phyloP scores from a whole-genome alignment of 192 early-diverging fungal species.

The Backusella tarrabulga region DNA sequence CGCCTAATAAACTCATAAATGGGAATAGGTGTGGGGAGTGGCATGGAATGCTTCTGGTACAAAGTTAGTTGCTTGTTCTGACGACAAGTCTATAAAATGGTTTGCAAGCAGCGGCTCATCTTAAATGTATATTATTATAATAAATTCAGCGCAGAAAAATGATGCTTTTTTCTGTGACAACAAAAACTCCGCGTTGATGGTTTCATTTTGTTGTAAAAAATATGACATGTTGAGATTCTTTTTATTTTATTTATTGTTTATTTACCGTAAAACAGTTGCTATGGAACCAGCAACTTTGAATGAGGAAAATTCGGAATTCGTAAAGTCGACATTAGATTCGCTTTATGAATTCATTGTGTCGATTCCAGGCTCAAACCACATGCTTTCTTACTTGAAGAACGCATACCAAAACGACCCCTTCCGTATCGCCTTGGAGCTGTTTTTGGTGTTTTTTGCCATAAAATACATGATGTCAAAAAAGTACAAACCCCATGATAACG shows the following conservation, averaged over 20 bases:
- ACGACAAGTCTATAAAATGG: constrained; percentile 62
- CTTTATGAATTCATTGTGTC: constrained; percentile 38
- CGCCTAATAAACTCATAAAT: too few relatives aligned
- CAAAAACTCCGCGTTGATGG: not conserved
- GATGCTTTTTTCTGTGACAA: too few relatives aligned
- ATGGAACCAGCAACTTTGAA: constrained; percentile 11
- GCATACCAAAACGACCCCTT: constrained; percentile 95
- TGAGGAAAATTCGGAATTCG: constrained; percentile 37
- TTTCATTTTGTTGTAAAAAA: not conserved
- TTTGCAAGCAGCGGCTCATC: constrained; percentile 40
- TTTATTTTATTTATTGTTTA: not conserved
- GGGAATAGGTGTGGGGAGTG: constrained; percentile 73
- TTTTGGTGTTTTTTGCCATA: constrained; percentile 82
- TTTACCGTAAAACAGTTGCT: not conserved
- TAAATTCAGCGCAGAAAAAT: too few relatives aligned
- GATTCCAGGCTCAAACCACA: constrained; percentile 75
- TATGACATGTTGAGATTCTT: not conserved
- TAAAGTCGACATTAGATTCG: constrained; percentile 45
- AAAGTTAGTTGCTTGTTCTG: constrained; percentile 68
- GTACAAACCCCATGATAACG: constrained; percentile 75
- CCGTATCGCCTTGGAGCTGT: constrained; percentile 80
- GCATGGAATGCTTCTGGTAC: constrained; percentile 78
- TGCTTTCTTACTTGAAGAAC: constrained; percentile 79
- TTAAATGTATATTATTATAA: constrained; percentile 3
- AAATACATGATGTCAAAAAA: constrained; percentile 87